A percentile compares a stretch with the other conserved stretches of the same genome.
Conservation (phyloP, 2,329 filamentous ascomycete species). For the Lojkania enalia region DNA sequence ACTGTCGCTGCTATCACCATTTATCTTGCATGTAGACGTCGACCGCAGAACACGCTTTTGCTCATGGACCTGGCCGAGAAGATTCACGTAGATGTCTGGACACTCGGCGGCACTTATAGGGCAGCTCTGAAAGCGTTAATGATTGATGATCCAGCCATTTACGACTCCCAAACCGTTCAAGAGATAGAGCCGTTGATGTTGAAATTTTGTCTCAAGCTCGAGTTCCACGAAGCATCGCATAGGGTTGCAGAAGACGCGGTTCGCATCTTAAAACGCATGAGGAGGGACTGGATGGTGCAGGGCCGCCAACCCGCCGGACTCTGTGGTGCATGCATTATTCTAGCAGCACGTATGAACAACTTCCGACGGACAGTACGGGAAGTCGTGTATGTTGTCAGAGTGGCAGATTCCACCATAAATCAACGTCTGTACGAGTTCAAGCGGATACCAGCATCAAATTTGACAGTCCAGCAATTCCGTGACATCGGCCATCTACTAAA, state of each 20-base stretch:
- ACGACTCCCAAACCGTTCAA: constrained; percentile 58
- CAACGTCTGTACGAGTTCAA: constrained; percentile 92
- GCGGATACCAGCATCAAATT: constrained; percentile 76
- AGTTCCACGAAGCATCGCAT: constrained; percentile 81
- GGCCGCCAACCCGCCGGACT: constrained; percentile 91
- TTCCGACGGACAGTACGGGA: constrained; percentile 90
- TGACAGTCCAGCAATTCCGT: constrained; percentile 87
- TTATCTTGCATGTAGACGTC: constrained; percentile 82
- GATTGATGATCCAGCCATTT: constrained; percentile 54
- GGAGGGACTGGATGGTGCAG: constrained; percentile 94
- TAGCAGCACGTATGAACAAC: constrained; percentile 97
- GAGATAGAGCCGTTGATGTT: constrained; percentile 89
- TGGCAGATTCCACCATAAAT: constrained; percentile 89
- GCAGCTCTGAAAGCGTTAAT: constrained; percentile 67
- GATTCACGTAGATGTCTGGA: constrained; percentile 84
- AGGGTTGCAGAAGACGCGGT: constrained; percentile 88
- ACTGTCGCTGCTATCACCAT: constrained; percentile 89
- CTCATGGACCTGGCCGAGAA: constrained; percentile 94
- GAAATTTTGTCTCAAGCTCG: constrained; percentile 86
- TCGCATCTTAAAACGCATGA: constrained; percentile 88
- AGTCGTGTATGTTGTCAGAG: constrained; percentile 97
- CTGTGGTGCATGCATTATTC: constrained; percentile 89
- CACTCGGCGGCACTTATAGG: constrained; percentile 88
- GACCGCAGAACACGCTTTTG: constrained; percentile 81
- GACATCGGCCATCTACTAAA: constrained; percentile 69